Evolutionary conservation across 1,284 basidiomycete genomes (phyloP), one percentile per base, ranked within the genome.

Genomic region (Exsudoporus floridanus): DNA sequence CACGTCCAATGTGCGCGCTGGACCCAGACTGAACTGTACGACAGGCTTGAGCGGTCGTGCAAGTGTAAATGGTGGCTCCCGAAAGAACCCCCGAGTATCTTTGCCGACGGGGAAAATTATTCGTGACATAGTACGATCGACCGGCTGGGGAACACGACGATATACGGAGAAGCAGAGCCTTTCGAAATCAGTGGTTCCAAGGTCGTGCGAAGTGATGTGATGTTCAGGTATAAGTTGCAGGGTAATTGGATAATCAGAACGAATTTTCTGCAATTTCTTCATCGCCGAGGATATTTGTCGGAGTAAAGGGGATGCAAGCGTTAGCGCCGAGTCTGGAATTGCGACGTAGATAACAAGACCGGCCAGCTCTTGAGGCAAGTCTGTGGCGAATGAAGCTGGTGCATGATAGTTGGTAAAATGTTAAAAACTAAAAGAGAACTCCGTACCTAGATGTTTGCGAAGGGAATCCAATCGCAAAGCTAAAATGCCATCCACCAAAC

Each of bases 181-280:
- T 41, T 71, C 70, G 2, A 70, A 66, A 36, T 66, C 62, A 13
- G 54, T 55, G 41, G 45, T 46, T 34, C 45, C 61, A 30, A 54
- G 52, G 33, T 61, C 54, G 18, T 66, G 56, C 12, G 68, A 74
- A 36, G 73, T 69, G 18, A 88, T 71, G 36, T 81, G 69, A 13
- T 80, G 73, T 51, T 89, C 82, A 2, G 90, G 86, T 36, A 92
- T 72, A 49, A 91, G 80, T 55, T 91, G 87, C 46, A 88, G 79
- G 23, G 84, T 71, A 16, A 80, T 69, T 50, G 78, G 75, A 12
- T 71, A 60, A 43, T 76, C 73, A 2, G 75, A 60, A 54, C 74
- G 74, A 25, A 73, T 70, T 63, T 79, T 78, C 49, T 77, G 65
- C 7, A 80, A 70, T 52, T 81, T 79, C 61, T 82, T 82, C 55